phyloP scores from a whole-genome alignment of 2,329 filamentous ascomycete species.

The Ceratocystis alfenasii region DNA sequence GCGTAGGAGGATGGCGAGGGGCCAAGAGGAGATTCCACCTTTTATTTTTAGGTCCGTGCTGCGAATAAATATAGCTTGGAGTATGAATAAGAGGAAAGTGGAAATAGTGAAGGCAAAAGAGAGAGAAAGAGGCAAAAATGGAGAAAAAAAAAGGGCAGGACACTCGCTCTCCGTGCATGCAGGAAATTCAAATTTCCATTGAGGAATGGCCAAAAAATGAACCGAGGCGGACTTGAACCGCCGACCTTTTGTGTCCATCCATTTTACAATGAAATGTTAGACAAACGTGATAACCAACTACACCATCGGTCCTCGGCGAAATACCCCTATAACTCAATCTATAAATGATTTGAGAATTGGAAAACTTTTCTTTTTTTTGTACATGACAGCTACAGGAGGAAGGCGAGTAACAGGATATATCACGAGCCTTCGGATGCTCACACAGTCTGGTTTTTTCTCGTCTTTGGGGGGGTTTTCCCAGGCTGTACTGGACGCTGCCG shows the following conservation, averaged over 20 bases:
- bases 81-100: background rate
- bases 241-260: constrained; percentile 10
- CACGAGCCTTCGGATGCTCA: too few species aligned
- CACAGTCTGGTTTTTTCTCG: too few species aligned
- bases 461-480: too few species aligned
- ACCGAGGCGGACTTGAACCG: constrained; percentile 14
- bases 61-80: background rate
- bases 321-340: fast-evolving
- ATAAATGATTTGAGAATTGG: background rate
- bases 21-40: background rate
- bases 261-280: background rate
- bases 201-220: background rate
- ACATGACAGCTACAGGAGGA: too few species aligned
- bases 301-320: background rate
- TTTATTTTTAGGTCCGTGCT: background rate
- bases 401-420: too few species aligned
- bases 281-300: constrained; percentile 16
- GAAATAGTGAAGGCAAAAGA: background rate
- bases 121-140: background rate
- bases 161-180: background rate
- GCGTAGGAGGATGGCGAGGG: background rate
- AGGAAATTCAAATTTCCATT: background rate
- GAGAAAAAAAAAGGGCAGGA: background rate
- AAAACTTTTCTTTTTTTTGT: too few species aligned
- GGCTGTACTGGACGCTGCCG: too few species aligned